Evolutionary conservation across 2,329 filamentous ascomycete genomes (phyloP).

Genomic region (Leptographium galeiforme): DNA sequence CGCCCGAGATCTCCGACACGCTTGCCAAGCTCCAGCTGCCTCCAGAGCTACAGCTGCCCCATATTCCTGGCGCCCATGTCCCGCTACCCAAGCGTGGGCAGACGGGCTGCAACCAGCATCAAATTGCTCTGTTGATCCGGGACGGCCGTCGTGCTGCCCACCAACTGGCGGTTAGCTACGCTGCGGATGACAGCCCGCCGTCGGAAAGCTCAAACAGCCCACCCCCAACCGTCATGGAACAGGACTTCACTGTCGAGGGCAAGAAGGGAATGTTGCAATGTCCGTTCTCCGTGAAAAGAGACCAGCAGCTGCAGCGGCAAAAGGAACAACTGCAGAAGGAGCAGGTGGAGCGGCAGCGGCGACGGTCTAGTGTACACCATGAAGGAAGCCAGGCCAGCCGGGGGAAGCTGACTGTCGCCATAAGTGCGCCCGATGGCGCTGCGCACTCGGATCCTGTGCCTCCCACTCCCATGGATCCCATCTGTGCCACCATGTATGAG

Average conservation of each 20-base stretch:
- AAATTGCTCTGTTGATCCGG: conserved; percentile 49
- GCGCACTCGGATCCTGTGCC: conserved; percentile 24
- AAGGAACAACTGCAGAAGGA: conserved; percentile 7
- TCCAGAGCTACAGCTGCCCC: conserved; percentile 32
- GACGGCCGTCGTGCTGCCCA: conserved; percentile 48
- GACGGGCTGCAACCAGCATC: conserved; percentile 34
- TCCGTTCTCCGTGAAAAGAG: conserved; percentile 50
- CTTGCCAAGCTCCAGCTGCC: conserved; percentile 54
- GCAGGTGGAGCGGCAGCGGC: conserved; percentile 5
- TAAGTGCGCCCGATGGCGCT: conserved; percentile 9
- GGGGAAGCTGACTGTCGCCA: not conserved
- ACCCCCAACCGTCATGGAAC: conserved; percentile 58
- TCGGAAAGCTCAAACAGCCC: conserved; percentile 38
- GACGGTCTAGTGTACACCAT: not conserved
- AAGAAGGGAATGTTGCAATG: conserved; percentile 68
- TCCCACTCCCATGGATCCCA: conserved; percentile 42
- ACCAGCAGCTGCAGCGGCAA: not conserved
- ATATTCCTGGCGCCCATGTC: conserved; percentile 36
- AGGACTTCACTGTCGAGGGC: conserved; percentile 80
- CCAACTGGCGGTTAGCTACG: conserved; percentile 33
- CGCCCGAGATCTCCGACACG: conserved; percentile 52
- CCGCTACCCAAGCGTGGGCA: conserved; percentile 38
- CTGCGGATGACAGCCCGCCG: conserved; percentile 32
- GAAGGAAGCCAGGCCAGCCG: not conserved
- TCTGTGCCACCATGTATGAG: conserved; percentile 50